Evolutionary conservation across 345 rosid genomes (phyloP), one percentile per base, ranked within the genome.

Genomic region (Anacardium occidentale): DNA sequence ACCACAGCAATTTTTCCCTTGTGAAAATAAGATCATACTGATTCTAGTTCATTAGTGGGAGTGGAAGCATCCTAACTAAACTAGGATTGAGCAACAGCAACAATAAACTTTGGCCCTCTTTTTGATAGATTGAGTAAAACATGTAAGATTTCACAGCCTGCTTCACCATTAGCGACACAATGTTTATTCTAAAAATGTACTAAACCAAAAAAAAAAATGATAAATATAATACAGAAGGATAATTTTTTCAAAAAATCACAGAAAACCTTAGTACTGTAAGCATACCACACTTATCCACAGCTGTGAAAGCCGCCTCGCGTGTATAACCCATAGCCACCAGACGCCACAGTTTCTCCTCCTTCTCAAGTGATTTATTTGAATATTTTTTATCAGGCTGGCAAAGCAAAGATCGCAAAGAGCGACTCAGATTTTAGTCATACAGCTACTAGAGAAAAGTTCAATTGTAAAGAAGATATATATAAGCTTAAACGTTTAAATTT

Each of bases 291-390:
- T 50, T 70, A 26, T 47, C 56, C 22, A 70, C 9, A 14, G 74
- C 74, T n/a, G 45, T 70, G n/a, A 59, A 14, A 37, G 55, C 66
- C 52, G 60, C 74, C 25, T 47, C 37, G 26, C 10, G 6, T 7
- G 66, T 12, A 63, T 70, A 70, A 7, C 74, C 74, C 74, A 70
- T 70, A 15, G 14, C 48, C 21, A 60, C 45, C 22, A 64, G 68
- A 25, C 60, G 57, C 32, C 44, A 44, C 54, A 61, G 34, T 4
- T 24, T 14, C 55, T 7, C 24, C 57, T 60, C 66, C 40, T 60
- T 52, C 18, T 70, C 58, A 5, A 64, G 14, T 9, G 15, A 64
- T 20, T 64, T 42, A n/a, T 37, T 37, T 37, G 42, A 37, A 37
- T 37, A 37, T 37, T 37, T 37, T 6, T 37, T 37, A 7, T 37